A percentile compares a stretch with the other conserved stretches of the same genome.
Evolutionary conservation across 345 rosid species (phyloP).

Genomic region (Eucalyptus curtisii): DNA sequence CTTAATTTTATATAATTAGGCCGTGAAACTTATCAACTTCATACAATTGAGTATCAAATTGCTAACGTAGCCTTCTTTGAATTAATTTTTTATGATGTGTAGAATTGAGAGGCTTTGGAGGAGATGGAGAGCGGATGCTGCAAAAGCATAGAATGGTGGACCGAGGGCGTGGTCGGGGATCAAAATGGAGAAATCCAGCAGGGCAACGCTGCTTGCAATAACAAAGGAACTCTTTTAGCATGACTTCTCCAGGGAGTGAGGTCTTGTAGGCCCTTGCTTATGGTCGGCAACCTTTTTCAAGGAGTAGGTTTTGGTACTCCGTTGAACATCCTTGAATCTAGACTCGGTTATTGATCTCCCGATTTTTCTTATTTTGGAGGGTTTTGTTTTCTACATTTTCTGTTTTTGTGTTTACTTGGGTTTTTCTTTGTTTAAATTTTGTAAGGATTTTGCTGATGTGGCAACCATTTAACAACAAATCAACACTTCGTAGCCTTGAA

Average conservation of each 20-base stretch:
- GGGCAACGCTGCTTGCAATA: not conserved
- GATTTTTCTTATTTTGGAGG: not conserved
- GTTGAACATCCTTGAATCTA: not conserved
- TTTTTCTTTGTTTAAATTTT: not conserved
- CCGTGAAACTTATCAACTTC: accelerated
- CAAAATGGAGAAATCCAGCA: not conserved
- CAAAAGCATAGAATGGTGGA: not conserved
- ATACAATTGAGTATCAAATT: not conserved
- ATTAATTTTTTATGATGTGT: not conserved
- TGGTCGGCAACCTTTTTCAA: not conserved
- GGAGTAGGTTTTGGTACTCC: accelerated
- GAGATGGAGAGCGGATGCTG: not conserved
- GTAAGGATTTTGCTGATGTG: accelerated
- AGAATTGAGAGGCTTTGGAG: not conserved
- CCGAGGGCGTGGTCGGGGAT: not conserved
- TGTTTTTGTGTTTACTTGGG: too few species aligned
- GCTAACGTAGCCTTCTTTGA: not conserved
- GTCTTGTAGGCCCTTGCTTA: not conserved
- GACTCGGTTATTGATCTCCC: not conserved
- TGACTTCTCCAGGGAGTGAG: not conserved
- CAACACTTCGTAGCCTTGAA: accelerated
- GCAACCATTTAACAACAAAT: not conserved
- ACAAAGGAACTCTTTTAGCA: not conserved
- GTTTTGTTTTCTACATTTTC: not conserved
- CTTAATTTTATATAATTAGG: not conserved